Base-by-base conservation (phyloP, 208 protist species). In the Wallacemonas sp. region DNA sequence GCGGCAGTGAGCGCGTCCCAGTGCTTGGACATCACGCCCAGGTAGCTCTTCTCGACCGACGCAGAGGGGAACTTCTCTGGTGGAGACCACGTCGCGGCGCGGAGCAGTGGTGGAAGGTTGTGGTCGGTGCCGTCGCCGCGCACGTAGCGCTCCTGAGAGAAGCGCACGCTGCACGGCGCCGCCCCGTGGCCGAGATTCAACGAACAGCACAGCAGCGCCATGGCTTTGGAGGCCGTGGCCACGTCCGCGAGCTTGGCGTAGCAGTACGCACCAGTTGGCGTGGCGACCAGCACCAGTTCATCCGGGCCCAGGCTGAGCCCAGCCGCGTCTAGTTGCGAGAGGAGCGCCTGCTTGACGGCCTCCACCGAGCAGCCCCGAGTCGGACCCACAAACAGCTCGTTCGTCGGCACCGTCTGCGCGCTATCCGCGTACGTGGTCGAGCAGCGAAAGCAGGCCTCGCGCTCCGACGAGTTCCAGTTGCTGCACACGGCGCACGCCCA, bases 401-500 rank as follows among this genome's bases (percentile, higher is more conserved):
- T 65, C 39, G 65, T 74, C 10, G 84, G 85, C 12, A 50, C 70
- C 23, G 81, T 75, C 16, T 67, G 68, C 14, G 76, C 33, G 48
- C 72, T 86, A 18, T 80, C 68, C 5, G 57, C 46, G 57, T 83
- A 90, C 39, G 44, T 23, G 14, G 73, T 76, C 31, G 73, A 75
- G 70, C 89, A 95, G 22, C 89, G 77, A 54, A 81, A 93, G 72
- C 89, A 95, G 23, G 61, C 67, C 23, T 75, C 61, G 5, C 89
- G 86, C 61, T 85, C 66, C 41, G 63, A 39, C 0, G 86, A 91
- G 67, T 95, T 95, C 44, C 79, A 77, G 61, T 95, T 95, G 67
- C 86, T 90, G 72, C 89, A 95, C 28, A 95, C 82, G 12, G 79
- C 81, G 59, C 89, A 95, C n/a, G 84, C 69, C 89, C 89, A 95